Base-by-base conservation (phyloP, 108 stramenopile species). In the Cyclotella sp. region DNA sequence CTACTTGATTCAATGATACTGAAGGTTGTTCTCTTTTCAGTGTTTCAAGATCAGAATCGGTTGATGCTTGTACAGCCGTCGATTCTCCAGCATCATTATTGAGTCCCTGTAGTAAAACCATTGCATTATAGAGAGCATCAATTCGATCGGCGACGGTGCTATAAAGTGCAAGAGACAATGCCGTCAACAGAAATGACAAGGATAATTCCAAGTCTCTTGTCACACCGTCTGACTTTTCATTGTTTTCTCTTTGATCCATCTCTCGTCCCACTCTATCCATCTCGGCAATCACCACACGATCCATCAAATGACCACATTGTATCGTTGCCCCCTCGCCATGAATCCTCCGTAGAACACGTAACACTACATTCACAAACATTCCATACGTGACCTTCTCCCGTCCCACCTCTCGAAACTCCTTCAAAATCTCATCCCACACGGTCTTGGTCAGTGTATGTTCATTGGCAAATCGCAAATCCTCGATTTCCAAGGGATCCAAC, bases 401-500 rank as follows among this genome's bases (percentile, higher is more conserved):
- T 63, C 73, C 87, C 3, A 27, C 44, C n/a, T 63, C 53, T 29
- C 54, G 57, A 14, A 92, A 19, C 24, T 81, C 83, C 19, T 73
- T 42, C 26, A 86, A 19, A 58, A 94, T 86, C 24, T 43, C 22
- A 28, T 79, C 72, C 82, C 89, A 91, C 0, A 88, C 78, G 11
- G 77, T 72, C 12, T 79, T 62, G 1, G 83, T 86, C 18, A 96
- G 82, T 19, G 39, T 7, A 62, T 92, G 89, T 7, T 82, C 64
- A 84, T 96, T 94, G 40, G 91, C 89, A 10, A 76, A 29, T 16
- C 95, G 81, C 45, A 96, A 70, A 75, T 96, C 95, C 22, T 91
- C 89, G 69, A 96, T 88, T 70, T 96, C 95, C 27, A 91, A 52
- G 0, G 95, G 95, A 77, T 94, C 95, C 58, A 96, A 68, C 12